phyloP scores from a whole-genome alignment of 257 asterid genomes.

The Ehretia macrophylla region DNA sequence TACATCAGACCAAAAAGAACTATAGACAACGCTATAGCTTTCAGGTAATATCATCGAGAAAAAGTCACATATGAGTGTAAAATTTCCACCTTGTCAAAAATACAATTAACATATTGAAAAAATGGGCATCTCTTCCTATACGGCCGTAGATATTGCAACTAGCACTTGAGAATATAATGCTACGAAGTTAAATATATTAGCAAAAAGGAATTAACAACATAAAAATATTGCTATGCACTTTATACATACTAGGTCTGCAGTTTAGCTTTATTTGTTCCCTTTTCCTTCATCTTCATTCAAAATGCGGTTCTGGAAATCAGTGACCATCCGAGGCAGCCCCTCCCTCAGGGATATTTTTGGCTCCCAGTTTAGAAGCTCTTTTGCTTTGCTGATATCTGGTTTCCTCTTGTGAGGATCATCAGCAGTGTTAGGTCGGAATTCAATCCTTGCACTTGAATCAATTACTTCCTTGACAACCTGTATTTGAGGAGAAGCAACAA shows the following conservation, averaged over 20 bases:
- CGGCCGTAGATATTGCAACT: no score
- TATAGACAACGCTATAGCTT: no score
- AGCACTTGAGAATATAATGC: no score
- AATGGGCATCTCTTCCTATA: no score
- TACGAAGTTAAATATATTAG: no score
- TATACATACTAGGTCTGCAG: constrained; percentile 20
- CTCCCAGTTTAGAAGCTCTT: constrained; percentile 93
- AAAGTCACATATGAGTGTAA: no score
- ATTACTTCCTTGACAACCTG: constrained; percentile 94
- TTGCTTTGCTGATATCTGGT: constrained; percentile 92
- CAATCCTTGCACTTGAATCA: constrained; percentile 81
- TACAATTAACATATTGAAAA: no score
- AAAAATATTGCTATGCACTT: constrained; percentile 8
- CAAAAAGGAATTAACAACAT: background rate
- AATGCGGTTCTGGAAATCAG: constrained; percentile 86
- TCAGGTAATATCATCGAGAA: no score
- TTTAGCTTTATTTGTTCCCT: constrained; percentile 37
- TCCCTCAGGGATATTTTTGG: constrained; percentile 74
- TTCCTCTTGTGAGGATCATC: constrained; percentile 99
- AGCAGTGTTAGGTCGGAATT: constrained; percentile 83
- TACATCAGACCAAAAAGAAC: no score
- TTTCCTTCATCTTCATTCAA: constrained; percentile 97
- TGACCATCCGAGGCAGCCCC: constrained; percentile 90
- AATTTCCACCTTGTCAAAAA: no score
- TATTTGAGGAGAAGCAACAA: constrained; percentile 13